Conservation (phyloP, 148 eudicot species). For the Diospyros lotus region DNA sequence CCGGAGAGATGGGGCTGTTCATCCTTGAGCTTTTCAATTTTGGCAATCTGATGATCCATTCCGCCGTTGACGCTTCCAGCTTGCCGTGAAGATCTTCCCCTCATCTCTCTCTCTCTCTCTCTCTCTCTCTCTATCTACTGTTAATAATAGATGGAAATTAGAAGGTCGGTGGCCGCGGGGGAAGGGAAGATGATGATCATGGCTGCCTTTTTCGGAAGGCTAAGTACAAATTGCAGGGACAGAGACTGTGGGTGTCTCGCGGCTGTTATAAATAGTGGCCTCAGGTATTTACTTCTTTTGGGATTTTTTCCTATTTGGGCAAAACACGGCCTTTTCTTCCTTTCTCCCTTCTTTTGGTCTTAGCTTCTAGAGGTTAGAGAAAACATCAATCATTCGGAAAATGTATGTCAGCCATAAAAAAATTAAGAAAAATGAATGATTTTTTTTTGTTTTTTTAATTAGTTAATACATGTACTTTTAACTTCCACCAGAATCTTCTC, state of each 20-base stretch:
- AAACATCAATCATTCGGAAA: no score
- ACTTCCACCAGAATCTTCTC: no score
- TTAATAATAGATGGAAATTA: background rate
- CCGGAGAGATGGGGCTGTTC: slow-evolving; percentile 57
- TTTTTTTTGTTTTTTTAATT: no score
- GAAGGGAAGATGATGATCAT: slow-evolving; percentile 6
- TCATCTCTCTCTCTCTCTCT: slow-evolving; percentile 21
- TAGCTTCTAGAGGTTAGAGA: no score
- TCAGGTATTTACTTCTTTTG: slow-evolving; percentile 21
- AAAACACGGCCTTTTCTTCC: background rate
- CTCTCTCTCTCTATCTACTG: background rate
- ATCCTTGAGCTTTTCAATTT: slow-evolving; percentile 11
- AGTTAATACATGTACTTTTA: no score
- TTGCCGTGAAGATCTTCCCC: slow-evolving; percentile 35
- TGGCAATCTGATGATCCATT: slow-evolving; percentile 15
- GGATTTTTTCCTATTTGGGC: slow-evolving; percentile 35
- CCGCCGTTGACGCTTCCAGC: slow-evolving; percentile 17
- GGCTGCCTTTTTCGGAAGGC: slow-evolving; percentile 9
- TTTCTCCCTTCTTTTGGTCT: no score
- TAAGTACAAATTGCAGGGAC: slow-evolving; percentile 28
- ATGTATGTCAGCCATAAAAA: no score
- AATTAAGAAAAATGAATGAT: no score
- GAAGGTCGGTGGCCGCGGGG: background rate
- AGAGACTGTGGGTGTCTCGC: slow-evolving; percentile 20
- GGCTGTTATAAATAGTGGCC: slow-evolving; percentile 37